phyloP scores from a whole-genome alignment of 495 filamentous ascomycete species.

The Melanomma pulvis-pyrius region DNA sequence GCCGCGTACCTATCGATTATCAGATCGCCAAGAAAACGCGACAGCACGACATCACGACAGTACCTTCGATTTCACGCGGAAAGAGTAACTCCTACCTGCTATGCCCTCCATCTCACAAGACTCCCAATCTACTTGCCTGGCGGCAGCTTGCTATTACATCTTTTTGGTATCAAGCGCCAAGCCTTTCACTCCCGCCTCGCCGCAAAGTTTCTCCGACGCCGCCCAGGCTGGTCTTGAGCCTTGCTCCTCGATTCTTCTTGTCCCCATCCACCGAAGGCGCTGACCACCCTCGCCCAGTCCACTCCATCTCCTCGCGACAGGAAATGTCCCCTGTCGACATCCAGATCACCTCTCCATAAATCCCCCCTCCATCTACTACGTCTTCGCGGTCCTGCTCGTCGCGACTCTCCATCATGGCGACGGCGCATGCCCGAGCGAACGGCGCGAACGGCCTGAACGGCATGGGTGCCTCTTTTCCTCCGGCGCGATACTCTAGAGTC shows the following conservation, averaged over 20 bases:
- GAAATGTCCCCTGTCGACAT: background rate
- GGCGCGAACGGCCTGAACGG: constrained; percentile 62
- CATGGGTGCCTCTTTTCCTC: constrained; percentile 43
- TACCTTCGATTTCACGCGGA: no score
- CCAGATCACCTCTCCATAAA: background rate
- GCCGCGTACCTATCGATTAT: background rate
- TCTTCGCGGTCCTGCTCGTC: background rate
- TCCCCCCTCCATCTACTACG: background rate
- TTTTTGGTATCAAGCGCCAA: no score
- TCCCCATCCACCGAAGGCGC: background rate
- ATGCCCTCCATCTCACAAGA: no score
- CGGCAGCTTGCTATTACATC: no score
- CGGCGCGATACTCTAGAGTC: constrained; percentile 65
- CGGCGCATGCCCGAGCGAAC: constrained; percentile 53
- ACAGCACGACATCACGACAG: background rate
- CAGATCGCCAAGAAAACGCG: background rate
- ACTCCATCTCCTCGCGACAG: background rate
- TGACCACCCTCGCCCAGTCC: background rate
- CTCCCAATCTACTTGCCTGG: no score
- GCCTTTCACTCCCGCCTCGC: no score
- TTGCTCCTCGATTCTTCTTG: background rate
- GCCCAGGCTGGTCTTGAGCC: no score
- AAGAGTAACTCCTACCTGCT: no score
- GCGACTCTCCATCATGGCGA: constrained; percentile 51
- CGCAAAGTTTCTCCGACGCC: constrained; percentile 9